These are phyloP conservation scores for Agaricales sp. DNA, from an alignment of 1,284 basidiomycete species.

Conservation along the genomic window DNA sequence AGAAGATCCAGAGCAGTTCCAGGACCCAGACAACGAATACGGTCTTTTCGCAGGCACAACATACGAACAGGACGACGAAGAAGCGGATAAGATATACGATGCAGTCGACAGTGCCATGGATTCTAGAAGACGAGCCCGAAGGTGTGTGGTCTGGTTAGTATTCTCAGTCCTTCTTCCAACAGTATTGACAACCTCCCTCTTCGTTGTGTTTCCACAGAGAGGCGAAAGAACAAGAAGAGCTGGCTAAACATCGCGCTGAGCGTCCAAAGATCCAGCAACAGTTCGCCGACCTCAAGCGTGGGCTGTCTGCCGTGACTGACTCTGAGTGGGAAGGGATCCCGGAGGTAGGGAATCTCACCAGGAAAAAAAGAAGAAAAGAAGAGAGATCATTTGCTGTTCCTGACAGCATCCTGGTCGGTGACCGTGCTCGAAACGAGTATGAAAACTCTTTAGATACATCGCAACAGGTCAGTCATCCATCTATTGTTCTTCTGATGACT, in stretches of 20 bases:
- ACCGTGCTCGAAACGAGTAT: slow-evolving; percentile 65
- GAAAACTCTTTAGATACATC: slow-evolving; percentile 63
- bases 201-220: slow-evolving; percentile 37
- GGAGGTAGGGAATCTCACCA: slow-evolving; percentile 92
- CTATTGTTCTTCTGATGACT: background rate
- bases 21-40: slow-evolving; percentile 96
- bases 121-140: slow-evolving; percentile 66
- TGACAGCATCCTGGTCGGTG: slow-evolving; percentile 85
- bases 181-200: slow-evolving; percentile 18
- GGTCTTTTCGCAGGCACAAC: slow-evolving; percentile 93
- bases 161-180: slow-evolving; percentile 16
- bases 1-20: slow-evolving; percentile 81
- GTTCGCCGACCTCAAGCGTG: slow-evolving; percentile 92
- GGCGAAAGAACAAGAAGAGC: slow-evolving; percentile 63
- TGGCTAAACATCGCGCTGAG: slow-evolving; percentile 65
- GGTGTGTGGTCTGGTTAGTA: slow-evolving; percentile 50
- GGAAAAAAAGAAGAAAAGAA: slow-evolving; percentile 84
- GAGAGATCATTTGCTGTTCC: slow-evolving; percentile 84
- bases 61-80: slow-evolving; percentile 96
- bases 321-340: slow-evolving; percentile 93
- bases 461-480: slow-evolving; percentile 43
- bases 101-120: slow-evolving; percentile 88
- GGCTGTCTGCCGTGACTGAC: slow-evolving; percentile 79
- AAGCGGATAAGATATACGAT: slow-evolving; percentile 94
- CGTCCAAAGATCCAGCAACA: slow-evolving; percentile 88